Evolutionary conservation across 352 stramenopile species (phyloP), one percentile per base, ranked within the genome.

Genomic region (Phytophthora tubulina): DNA sequence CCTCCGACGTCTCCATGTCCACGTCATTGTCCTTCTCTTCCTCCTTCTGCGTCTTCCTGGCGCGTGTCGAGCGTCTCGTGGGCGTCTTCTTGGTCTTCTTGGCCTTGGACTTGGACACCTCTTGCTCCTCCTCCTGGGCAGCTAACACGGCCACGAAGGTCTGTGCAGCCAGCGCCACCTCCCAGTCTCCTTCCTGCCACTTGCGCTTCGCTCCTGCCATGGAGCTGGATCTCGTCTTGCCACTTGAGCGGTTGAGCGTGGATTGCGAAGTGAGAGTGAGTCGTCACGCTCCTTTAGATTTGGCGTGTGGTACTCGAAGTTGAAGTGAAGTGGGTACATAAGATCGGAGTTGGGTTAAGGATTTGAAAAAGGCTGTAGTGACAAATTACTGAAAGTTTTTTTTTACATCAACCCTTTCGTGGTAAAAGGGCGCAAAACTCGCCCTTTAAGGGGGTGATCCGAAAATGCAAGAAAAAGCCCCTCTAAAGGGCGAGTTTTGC

Each of bases 111-210:
- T 44, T 64, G 15, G 53, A 27, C 53, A 64, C 52, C 30, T 33
- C 31, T 15, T 53, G 36, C 31, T 53, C 55, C 3, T 55, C 56
- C 30, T 67, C 50, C 9, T 70, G 44, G 8, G 69, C 61, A 10
- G 85, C 85, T 51, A 78, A 82, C 56, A 93, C 77, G n/a, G 85
- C 85, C 30, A 93, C 78, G 59, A 84, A 93, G 45, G 73, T 85
- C 72, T 88, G 82, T 38, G 85, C 85, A 46, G 77, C 81, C 72
- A 93, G 72, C 10, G 69, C 82, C 42, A 93, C 68, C 46, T 92
- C 86, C 86, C 86, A 93, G 71, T 92, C 84, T 44, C 77, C 51
- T 51, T 93, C 84, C 7, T 68, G 76, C 86, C 86, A 93, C 64
- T 91, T 91, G 63, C 85, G 85, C 74, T 91, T 91, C 21, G 21